phyloP scores from a whole-genome alignment of 2,329 filamentous ascomycete species.

The Aspergillus vadensis region DNA sequence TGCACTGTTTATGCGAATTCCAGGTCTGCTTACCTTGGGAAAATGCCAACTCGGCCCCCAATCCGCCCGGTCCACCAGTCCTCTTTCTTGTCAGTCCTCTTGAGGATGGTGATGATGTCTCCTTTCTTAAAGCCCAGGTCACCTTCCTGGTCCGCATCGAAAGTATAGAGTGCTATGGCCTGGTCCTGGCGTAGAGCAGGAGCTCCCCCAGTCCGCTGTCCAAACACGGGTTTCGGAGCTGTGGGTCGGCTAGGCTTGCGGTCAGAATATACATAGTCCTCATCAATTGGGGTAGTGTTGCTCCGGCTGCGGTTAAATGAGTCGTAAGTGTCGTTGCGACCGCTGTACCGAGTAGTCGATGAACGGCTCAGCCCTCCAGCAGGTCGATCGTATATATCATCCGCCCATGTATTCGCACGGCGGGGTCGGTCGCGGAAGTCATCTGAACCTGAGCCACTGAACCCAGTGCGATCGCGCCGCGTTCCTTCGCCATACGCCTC shows the following conservation, averaged over 20 bases:
- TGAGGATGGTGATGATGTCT: slow-evolving; percentile 90
- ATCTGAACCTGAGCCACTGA: slow-evolving; percentile 44
- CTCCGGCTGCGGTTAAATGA: slow-evolving; percentile 37
- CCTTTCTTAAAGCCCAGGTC: slow-evolving; percentile 97
- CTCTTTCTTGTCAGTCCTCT: slow-evolving; percentile 89
- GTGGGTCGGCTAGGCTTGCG: slow-evolving; percentile 74
- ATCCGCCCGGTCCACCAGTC: slow-evolving; percentile 98
- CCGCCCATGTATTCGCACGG: slow-evolving; percentile 52
- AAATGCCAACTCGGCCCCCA: slow-evolving; percentile 83
- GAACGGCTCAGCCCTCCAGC: slow-evolving; percentile 38
- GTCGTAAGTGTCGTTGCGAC: slow-evolving; percentile 31
- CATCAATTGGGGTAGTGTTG: slow-evolving; percentile 43
- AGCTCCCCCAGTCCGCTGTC: slow-evolving; percentile 47
- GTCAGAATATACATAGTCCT: slow-evolving; percentile 59
- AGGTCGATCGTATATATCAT: slow-evolving; percentile 52
- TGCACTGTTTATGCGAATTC: background rate
- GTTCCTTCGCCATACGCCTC: slow-evolving; percentile 70
- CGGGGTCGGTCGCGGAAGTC: slow-evolving; percentile 56
- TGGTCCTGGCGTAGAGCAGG: slow-evolving; percentile 63
- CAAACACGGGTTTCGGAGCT: slow-evolving; percentile 86
- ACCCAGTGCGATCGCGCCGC: slow-evolving; percentile 57
- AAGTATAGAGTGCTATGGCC: slow-evolving; percentile 87
- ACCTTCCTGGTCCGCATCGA: slow-evolving; percentile 89
- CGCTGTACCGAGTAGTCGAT: slow-evolving; percentile 35
- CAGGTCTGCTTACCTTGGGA: slow-evolving; percentile 68